Evolutionary conservation across 306 rosid species (phyloP).

Genomic region (Malus asiatica): DNA sequence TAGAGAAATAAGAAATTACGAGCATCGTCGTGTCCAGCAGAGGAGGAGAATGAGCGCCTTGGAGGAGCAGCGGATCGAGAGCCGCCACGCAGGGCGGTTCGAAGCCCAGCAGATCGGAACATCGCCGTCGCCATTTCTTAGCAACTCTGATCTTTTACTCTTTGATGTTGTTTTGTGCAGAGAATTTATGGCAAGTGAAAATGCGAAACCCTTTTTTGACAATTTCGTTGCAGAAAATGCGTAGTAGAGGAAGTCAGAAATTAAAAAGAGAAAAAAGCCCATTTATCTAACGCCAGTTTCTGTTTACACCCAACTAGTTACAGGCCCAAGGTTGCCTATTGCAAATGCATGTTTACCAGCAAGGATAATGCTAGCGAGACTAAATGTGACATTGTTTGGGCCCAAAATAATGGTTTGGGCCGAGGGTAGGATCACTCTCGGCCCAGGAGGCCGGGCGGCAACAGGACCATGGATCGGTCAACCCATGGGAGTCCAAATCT

Average conservation of each 20-base stretch:
- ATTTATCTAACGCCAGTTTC: not conserved
- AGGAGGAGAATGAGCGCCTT: conserved; percentile 58
- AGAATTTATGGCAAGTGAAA: not conserved
- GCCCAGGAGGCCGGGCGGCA: too few species aligned
- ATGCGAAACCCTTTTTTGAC: not conserved
- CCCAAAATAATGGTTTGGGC: too few species aligned
- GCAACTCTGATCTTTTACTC: not conserved
- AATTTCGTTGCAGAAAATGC: not conserved
- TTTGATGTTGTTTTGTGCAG: not conserved
- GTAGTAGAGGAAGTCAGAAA: too few species aligned
- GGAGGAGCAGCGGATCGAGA: conserved; percentile 40
- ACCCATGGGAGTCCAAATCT: too few species aligned
- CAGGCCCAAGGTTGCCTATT: not conserved
- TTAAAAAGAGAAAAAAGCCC: not conserved
- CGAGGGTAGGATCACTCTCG: too few species aligned
- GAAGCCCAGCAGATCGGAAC: conserved; percentile 70
- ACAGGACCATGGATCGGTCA: too few species aligned
- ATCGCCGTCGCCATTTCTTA: conserved; percentile 60
- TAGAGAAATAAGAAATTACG: conserved; percentile 28
- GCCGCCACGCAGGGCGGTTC: conserved; percentile 51
- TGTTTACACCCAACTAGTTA: not conserved
- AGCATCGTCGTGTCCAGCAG: conserved; percentile 72
- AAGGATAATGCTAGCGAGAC: too few species aligned
- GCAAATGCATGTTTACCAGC: not conserved
- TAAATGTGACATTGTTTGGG: too few species aligned